Evolutionary conservation across 2,329 filamentous ascomycete genomes (phyloP), one percentile per base, ranked within the genome.

Genomic region (Colletotrichum sp.): DNA sequence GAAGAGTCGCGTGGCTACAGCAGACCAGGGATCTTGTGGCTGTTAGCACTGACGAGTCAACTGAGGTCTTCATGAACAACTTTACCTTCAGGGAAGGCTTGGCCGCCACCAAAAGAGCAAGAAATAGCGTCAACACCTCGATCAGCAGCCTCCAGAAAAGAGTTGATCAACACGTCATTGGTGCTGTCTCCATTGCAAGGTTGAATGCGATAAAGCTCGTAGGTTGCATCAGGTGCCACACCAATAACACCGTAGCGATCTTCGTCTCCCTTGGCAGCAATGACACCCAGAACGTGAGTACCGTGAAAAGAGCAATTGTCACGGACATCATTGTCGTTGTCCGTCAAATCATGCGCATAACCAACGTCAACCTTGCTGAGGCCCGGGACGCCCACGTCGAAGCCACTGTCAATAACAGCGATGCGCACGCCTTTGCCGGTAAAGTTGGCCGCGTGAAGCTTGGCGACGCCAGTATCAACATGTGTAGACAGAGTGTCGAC

Each of bases 201-300:
- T 27, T 76, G 73, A 6, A 79, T 69, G 5, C 77, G 76, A 27
- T 79, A 79, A 64, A 78, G 72, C 38, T 75, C 75, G 12, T 79
- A 68, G 5, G 75, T 72, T 2, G 77, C 78, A 15, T 79, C 76
- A 7, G 77, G 78, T 4, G 78, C 78, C 4, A 80, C 78, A 5
- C 78, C 78, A 12, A 61, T 72, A 6, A 78, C 47, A 12, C 77
- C 76, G 47, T 79, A 81, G 0, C 73, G 75, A 9, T 11, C 54
- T 21, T 66, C 66, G 9, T 70, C 54, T 2, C 71, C 71, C 38
- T 70, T 70, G 8, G 71, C 67, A 7, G 29, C 71, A 7, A 73
- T 15, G n/a, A 73, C 33, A 0, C 71, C 71, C 3, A 70, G 12
- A 9, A 70, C 59, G n/a, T 70, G 67, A 5, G 71, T 73, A 0